These are phyloP conservation scores for Eleusine coracana DNA, from an alignment of 176 grass and related monocot species.

Conservation along the genomic window DNA sequence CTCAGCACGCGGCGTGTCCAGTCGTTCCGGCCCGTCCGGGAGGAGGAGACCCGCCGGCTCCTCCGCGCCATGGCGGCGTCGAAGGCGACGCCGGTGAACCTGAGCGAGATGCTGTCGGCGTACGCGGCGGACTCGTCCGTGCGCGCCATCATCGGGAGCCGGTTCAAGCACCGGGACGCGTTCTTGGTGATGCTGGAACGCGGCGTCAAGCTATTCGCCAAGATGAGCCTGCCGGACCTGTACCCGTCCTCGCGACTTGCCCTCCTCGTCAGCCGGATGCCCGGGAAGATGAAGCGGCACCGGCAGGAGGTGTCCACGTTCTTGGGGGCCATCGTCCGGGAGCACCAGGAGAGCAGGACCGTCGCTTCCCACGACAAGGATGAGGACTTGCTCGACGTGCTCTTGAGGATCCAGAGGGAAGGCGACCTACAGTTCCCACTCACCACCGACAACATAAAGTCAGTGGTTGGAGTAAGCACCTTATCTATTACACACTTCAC, in stretches of 20 bases:
- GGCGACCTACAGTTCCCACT: background rate
- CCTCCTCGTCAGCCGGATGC: slow-evolving; percentile 31
- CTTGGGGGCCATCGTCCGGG: slow-evolving; percentile 36
- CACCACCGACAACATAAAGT: slow-evolving; percentile 33
- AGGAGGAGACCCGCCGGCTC: slow-evolving; percentile 24
- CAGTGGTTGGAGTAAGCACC: slow-evolving; percentile 30
- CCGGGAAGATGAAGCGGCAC: background rate
- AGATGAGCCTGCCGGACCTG: slow-evolving; percentile 22
- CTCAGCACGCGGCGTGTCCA: slow-evolving; percentile 33
- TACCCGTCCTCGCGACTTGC: slow-evolving; percentile 47
- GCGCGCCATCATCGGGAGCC: slow-evolving; percentile 40
- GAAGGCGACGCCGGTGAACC: background rate
- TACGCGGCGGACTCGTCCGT: slow-evolving; percentile 19
- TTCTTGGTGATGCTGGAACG: slow-evolving; percentile 22
- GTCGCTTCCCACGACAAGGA: background rate
- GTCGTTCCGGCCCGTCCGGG: slow-evolving; percentile 30
- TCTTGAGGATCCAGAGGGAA: slow-evolving; percentile 31
- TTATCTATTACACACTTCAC: background rate
- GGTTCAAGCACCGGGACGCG: slow-evolving; percentile 26
- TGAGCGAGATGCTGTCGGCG: slow-evolving; percentile 17
- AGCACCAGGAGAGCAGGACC: slow-evolving; percentile 26
- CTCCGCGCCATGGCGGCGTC: background rate
- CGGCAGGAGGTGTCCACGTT: background rate
- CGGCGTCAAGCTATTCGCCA: slow-evolving; percentile 21
- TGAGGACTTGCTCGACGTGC: slow-evolving; percentile 37